Percentiles rank a stretch among this genome's conserved stretches.
Conservation (phyloP, 2,329 filamentous ascomycete genomes). For the Cladosporium velox region DNA sequence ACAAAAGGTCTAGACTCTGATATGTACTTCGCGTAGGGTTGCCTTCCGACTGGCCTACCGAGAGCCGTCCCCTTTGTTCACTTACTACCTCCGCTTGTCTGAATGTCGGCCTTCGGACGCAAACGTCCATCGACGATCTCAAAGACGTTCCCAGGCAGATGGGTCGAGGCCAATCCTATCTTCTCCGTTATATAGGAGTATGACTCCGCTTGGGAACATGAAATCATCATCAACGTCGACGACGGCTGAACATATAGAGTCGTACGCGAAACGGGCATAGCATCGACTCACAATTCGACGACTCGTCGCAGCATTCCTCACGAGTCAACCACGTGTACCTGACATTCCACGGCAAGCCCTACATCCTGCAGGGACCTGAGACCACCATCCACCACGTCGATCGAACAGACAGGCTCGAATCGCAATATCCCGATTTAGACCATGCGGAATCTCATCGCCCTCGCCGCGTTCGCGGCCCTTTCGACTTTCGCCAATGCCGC, state of each 20-base stretch:
- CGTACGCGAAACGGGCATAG: not conserved
- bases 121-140: slow-evolving; percentile 18
- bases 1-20: slow-evolving; percentile 15
- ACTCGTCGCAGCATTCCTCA: slow-evolving; percentile 14
- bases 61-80: slow-evolving; percentile 2
- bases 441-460: slow-evolving; percentile 23
- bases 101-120: not conserved
- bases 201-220: not conserved
- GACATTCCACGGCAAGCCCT: slow-evolving; percentile 17
- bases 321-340: slow-evolving; percentile 8
- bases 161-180: not conserved
- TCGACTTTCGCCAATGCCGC: slow-evolving; percentile 20
- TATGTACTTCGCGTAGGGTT: slow-evolving; percentile 7
- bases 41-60: not conserved
- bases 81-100: slow-evolving; percentile 12
- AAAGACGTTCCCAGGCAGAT: slow-evolving; percentile 5
- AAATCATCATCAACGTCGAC: slow-evolving; percentile 1
- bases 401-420: slow-evolving; percentile 1
- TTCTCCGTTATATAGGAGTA: slow-evolving; percentile 14
- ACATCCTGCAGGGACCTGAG: slow-evolving; percentile 19
- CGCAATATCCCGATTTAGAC: slow-evolving; percentile 6
- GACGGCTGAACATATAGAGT: not conserved
- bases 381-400: slow-evolving; percentile 12
- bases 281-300: not conserved
- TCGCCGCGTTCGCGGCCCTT: slow-evolving; percentile 23